Evolutionary conservation across 306 rosid species (phyloP).

Genomic region (Astragalus membranaceus): DNA sequence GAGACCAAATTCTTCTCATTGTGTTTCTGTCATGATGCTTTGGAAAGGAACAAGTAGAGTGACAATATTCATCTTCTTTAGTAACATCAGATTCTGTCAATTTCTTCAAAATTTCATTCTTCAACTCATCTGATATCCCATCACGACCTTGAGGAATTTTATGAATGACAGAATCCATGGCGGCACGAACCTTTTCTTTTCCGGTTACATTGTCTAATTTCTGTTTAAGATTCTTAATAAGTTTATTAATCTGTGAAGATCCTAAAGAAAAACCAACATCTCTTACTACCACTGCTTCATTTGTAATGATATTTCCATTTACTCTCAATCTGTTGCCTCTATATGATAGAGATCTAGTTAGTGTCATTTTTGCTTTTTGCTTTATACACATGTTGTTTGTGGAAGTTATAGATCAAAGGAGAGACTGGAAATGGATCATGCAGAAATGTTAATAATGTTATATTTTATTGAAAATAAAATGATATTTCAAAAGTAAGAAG

Average conservation of each 20-base stretch:
- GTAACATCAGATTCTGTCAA: slow-evolving; percentile 7
- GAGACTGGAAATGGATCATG: too few relatives aligned
- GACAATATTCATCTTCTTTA: too few relatives aligned
- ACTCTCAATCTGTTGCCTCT: background rate
- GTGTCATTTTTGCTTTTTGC: too few relatives aligned
- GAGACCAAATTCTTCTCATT: slow-evolving; percentile 13
- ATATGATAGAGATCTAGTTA: too few relatives aligned
- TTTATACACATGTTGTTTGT: too few relatives aligned
- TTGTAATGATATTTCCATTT: slow-evolving; percentile 3
- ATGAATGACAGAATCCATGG: slow-evolving; percentile 20
- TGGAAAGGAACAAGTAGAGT: too few relatives aligned
- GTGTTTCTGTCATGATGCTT: too few relatives aligned
- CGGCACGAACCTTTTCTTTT: slow-evolving; percentile 15
- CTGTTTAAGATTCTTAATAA: slow-evolving; percentile 13
- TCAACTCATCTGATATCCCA: slow-evolving; percentile 1
- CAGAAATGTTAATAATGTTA: too few relatives aligned
- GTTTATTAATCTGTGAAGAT: background rate
- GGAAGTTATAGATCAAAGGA: too few relatives aligned
- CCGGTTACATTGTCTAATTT: slow-evolving; percentile 13
- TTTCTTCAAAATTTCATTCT: slow-evolving; percentile 21
- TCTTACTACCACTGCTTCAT: background rate
- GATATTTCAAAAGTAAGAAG: too few relatives aligned
- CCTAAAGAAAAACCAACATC: background rate
- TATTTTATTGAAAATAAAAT: too few relatives aligned
- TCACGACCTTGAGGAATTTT: slow-evolving; percentile 27